A percentile compares a stretch with the other conserved stretches of the same genome.
phyloP scores from a whole-genome alignment of 2,329 filamentous ascomycete species.

The Cercospora beticola region DNA sequence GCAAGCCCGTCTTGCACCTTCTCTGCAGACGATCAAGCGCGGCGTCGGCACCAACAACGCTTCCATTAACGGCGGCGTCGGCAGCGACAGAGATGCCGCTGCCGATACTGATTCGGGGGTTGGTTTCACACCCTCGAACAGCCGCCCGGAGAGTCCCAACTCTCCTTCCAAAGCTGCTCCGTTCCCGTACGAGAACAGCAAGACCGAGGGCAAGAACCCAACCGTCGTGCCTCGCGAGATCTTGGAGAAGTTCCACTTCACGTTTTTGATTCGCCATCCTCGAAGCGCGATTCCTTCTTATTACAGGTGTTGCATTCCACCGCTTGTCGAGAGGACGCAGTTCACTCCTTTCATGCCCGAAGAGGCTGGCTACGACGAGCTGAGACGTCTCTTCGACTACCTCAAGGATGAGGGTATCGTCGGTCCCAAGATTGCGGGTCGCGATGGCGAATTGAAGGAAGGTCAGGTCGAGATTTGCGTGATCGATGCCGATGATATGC shows the following conservation, averaged over 20 bases:
- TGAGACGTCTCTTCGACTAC: conserved; percentile 84
- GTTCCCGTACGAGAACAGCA: conserved; percentile 58
- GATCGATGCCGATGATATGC: conserved; percentile 88
- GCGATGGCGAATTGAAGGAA: conserved; percentile 35
- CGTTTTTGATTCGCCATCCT: conserved; percentile 96
- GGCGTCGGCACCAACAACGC: conserved; percentile 57
- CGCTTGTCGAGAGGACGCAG: conserved; percentile 75
- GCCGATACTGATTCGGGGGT: conserved; percentile 34
- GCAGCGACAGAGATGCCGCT: conserved; percentile 30
- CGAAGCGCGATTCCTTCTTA: conserved; percentile 87
- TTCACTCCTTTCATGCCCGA: conserved; percentile 83
- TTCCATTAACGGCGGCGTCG: conserved; percentile 31
- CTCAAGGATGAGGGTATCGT: conserved; percentile 68
- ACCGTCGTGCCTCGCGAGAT: conserved; percentile 76
- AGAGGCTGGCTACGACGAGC: conserved; percentile 88
- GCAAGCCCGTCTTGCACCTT: conserved; percentile 71
- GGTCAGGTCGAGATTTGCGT: conserved; percentile 69
- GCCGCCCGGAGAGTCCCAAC: conserved; percentile 28
- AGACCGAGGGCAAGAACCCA: conserved; percentile 69
- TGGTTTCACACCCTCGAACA: conserved; percentile 33
- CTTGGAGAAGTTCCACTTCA: conserved; percentile 83
- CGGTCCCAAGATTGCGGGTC: conserved; percentile 61
- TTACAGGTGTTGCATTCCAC: conserved; percentile 90
- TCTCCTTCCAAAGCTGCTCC: conserved; percentile 39
- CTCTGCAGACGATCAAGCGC: conserved; percentile 60